phyloP scores from a whole-genome alignment of 2,329 filamentous ascomycete species.

The Zasmidium cellare region DNA sequence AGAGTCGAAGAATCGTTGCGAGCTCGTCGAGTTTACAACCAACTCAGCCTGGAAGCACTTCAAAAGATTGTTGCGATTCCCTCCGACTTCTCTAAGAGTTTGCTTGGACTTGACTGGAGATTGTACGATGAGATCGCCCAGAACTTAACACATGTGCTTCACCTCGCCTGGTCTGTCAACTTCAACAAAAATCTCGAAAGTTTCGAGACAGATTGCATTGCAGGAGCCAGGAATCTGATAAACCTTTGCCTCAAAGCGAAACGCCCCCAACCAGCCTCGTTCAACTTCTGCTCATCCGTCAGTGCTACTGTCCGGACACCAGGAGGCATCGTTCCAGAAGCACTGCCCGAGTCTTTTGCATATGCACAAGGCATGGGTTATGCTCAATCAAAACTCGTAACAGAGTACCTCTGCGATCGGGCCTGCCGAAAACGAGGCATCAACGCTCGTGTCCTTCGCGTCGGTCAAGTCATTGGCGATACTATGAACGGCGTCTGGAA shows the following conservation, averaged over 20 bases:
- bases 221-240: conserved; percentile 47
- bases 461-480: conserved; percentile 52
- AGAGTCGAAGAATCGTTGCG: conserved; percentile 37
- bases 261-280: conserved; percentile 37
- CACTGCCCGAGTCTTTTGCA: conserved; percentile 29
- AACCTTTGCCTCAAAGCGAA: conserved; percentile 38
- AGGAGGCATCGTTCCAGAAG: conserved; percentile 37
- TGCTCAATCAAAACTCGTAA: conserved; percentile 3
- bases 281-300: conserved; percentile 55
- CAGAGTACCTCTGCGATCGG: conserved; percentile 33
- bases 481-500: conserved; percentile 51
- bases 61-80: conserved; percentile 37
- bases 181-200: conserved; percentile 55
- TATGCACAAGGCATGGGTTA: conserved; percentile 2
- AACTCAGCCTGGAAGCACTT: conserved; percentile 20
- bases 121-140: background rate
- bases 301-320: conserved; percentile 39
- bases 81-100: conserved; percentile 1
- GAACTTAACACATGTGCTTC: conserved; percentile 1
- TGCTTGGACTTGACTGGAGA: background rate
- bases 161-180: conserved; percentile 46
- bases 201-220: conserved; percentile 52
- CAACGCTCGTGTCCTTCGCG: conserved; percentile 30
- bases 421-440: conserved; percentile 28
- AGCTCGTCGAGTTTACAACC: conserved; percentile 38